phyloP scores from a whole-genome alignment of 179 eudicot species.

The Nepenthes alata region DNA sequence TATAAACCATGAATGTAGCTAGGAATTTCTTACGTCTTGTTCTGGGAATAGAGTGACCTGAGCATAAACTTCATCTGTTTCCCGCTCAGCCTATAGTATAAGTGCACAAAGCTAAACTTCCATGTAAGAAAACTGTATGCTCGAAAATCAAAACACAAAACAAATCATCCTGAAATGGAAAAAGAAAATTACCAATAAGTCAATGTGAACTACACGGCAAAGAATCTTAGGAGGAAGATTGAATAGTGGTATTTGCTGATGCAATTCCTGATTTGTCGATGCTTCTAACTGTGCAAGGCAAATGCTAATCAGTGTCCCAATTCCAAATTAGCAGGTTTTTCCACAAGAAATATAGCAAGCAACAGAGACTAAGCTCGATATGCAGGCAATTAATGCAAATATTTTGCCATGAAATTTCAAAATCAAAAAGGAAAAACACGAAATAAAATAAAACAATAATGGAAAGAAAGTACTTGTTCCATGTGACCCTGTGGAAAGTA shows the following conservation, averaged over 20 bases:
- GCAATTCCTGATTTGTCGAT: conserved; percentile 50
- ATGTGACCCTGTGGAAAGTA: conserved; percentile 91
- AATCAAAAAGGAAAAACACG: not conserved
- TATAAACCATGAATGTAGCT: not conserved
- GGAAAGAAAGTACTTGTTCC: conserved; percentile 47
- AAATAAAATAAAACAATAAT: conserved; percentile 3
- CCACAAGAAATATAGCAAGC: not conserved
- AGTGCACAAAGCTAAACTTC: conserved; percentile 4
- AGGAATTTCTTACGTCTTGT: conserved; percentile 37
- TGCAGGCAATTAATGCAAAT: too few relatives aligned
- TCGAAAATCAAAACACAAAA: not conserved
- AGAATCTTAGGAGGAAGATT: conserved; percentile 62
- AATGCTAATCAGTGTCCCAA: conserved; percentile 6
- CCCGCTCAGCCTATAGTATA: conserved; percentile 55
- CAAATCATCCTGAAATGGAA: not conserved
- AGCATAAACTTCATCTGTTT: conserved; percentile 81
- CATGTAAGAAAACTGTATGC: conserved; percentile 4
- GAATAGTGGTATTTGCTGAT: conserved; percentile 42
- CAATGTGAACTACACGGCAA: conserved; percentile 42
- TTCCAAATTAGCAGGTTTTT: conserved; percentile 1
- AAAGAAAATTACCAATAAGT: conserved; percentile 31
- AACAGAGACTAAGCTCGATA: not conserved
- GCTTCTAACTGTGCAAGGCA: conserved; percentile 47
- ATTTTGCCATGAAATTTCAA: not conserved
- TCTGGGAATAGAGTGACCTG: conserved; percentile 62